Conservation (phyloP, 805 yeast genomes). For the Teunomyces panamensis region DNA sequence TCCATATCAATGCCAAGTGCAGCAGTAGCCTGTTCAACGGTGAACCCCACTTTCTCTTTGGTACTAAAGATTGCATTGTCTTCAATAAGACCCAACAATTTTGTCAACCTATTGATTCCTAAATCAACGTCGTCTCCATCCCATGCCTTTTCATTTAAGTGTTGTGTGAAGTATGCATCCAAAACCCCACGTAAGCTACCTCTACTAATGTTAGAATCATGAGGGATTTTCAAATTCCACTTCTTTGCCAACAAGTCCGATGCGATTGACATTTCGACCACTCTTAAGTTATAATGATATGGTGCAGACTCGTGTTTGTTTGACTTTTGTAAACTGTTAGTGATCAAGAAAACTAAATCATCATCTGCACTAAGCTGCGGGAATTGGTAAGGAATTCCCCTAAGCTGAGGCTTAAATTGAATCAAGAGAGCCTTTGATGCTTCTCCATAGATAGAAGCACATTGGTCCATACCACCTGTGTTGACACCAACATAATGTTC, state of each 20-base stretch:
- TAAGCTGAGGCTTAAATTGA: conserved; percentile 57
- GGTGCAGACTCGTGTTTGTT: conserved; percentile 73
- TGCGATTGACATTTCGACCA: conserved; percentile 69
- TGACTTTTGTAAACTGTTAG: conserved; percentile 60
- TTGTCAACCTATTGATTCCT: conserved; percentile 39
- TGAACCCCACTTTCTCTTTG: conserved; percentile 44
- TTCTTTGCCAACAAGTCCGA: conserved; percentile 55
- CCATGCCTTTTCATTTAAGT: conserved; percentile 35
- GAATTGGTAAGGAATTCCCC: conserved; percentile 52
- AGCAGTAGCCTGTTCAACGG: conserved; percentile 46
- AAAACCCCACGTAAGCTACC: conserved; percentile 67
- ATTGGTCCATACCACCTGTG: conserved; percentile 80
- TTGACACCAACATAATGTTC: conserved; percentile 74
- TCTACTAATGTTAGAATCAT: conserved; percentile 50
- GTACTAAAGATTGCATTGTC: conserved; percentile 26
- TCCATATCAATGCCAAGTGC: conserved; percentile 40
- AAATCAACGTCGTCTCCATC: conserved; percentile 42
- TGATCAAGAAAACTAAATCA: conserved; percentile 51
- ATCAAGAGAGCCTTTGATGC: conserved; percentile 55
- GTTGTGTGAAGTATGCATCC: conserved; percentile 44
- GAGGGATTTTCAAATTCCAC: conserved; percentile 40
- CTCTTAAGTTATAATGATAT: conserved; percentile 63
- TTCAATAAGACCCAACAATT: conserved; percentile 45
- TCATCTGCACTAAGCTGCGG: conserved; percentile 44
- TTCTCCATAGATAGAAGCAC: conserved; percentile 67